Evolutionary conservation across 1,139 yeast genomes (phyloP).

Genomic region (Candida labiduridarum): DNA sequence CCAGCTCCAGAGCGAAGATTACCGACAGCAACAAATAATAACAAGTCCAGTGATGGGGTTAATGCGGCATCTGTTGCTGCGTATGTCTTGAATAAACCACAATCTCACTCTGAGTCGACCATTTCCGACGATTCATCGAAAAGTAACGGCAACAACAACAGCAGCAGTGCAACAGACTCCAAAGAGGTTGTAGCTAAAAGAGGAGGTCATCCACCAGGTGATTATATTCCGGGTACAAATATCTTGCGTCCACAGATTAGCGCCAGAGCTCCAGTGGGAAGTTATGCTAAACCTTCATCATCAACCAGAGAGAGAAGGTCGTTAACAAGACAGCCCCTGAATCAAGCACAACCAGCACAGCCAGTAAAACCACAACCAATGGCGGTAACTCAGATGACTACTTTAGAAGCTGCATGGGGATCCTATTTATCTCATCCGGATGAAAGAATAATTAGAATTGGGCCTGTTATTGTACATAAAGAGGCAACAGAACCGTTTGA

Average conservation of each 20-base stretch:
- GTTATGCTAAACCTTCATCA: slow-evolving; percentile 9
- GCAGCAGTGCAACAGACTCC: slow-evolving; percentile 9
- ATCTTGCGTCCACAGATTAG: slow-evolving; percentile 56
- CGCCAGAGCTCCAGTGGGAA: slow-evolving; percentile 34
- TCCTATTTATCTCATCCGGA: slow-evolving; percentile 58
- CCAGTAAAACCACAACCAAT: slow-evolving; percentile 28
- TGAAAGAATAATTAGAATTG: slow-evolving; percentile 73
- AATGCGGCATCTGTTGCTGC: slow-evolving; percentile 52
- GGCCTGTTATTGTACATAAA: slow-evolving; percentile 46
- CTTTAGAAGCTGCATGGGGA: slow-evolving; percentile 72
- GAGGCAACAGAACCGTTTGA: slow-evolving; percentile 54
- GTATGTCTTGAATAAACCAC: slow-evolving; percentile 38
- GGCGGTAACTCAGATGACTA: slow-evolving; percentile 58
- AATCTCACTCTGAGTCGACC: slow-evolving; percentile 19
- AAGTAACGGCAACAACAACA: slow-evolving; percentile 9
- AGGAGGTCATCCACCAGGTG: slow-evolving; percentile 20
- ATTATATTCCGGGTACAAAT: slow-evolving; percentile 60
- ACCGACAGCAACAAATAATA: background rate
- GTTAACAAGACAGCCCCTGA: slow-evolving; percentile 3
- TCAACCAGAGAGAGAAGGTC: slow-evolving; percentile 6
- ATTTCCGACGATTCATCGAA: slow-evolving; percentile 17
- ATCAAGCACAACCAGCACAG: background rate
- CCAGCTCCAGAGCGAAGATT: slow-evolving; percentile 14
- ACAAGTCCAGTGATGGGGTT: slow-evolving; percentile 19
- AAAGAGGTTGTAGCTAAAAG: slow-evolving; percentile 7